Conservation (phyloP, 345 rosid genomes). For the Rhodamnia rubescens region DNA sequence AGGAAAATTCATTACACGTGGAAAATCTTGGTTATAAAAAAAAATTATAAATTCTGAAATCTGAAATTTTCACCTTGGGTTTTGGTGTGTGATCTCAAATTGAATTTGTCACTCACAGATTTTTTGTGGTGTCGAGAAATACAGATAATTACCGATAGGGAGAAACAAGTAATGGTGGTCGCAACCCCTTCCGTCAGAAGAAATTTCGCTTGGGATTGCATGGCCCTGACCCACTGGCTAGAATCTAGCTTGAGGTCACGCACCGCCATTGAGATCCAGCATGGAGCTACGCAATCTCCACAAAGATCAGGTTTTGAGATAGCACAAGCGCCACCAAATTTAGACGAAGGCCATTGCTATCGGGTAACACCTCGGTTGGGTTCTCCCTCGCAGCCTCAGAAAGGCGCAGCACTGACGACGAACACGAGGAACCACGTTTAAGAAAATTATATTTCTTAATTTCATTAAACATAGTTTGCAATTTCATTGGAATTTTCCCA, state of each 20-base stretch:
- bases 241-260: neutral
- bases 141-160: neutral
- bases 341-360: neutral
- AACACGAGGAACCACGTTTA: neutral
- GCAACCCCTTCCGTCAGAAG: neutral
- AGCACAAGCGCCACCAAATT: neutral
- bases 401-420: neutral
- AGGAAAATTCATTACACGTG: too few relatives aligned
- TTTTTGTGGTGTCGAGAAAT: neutral
- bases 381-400: neutral
- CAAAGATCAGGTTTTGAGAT: neutral
- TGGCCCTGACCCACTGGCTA: neutral
- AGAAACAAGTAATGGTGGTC: neutral
- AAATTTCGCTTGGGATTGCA: neutral
- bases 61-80: neutral
- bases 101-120: neutral
- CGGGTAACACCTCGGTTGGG: too few relatives aligned
- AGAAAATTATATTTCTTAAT: neutral
- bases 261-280: neutral
- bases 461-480: neutral
- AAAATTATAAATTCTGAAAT: neutral
- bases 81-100: neutral
- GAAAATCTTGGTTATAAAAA: too few relatives aligned
- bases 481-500: rapidly evolving
- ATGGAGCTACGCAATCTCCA: neutral